Base-by-base conservation (phyloP, 2,329 filamentous ascomycete species). In the Alternaria ethzedia region DNA sequence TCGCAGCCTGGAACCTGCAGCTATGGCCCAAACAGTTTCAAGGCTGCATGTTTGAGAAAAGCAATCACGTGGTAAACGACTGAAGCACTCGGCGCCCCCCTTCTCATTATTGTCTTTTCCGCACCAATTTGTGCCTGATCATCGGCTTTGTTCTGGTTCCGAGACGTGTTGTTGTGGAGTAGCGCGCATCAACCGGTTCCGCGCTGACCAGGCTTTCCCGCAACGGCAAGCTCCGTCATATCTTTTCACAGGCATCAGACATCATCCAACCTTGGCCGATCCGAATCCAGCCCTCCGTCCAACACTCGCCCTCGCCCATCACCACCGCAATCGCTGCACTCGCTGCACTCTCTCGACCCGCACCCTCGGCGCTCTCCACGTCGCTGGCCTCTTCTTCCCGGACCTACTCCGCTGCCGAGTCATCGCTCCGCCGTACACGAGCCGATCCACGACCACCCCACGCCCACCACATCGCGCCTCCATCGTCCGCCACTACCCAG, bases 161-260 rank as follows among this genome's bases (percentile, higher is more conserved):
- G 28, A 54, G 30, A 43, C 45, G 55, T 57, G 54, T 57, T 63
- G 59, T 63, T 62, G 65, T 69, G 61, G 66, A 61, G 59, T 54
- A 60, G 61, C 54, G 66, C 61, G 64, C 57, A 68, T 59, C 54
- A 54, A 58, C 46, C 58, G 58, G 60, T 45, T 64, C 57, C 59
- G 63, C 66, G 32, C 32, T 36, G 68, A 63, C 65, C 57, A 68
- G 63, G 68, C 60, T 59, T 65, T 69, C 65, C 65, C 65, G 64
- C 57, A 58, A 41, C 63, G 73, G 73, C 59, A 73, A 68, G 55
- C 75, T 60, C 72, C 71, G 70, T 70, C 62, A 66, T 70, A 76
- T 59, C 52, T 78, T 79, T 79, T 78, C 74, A 75, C 71, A 78
- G 76, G 69, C 77, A 76, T 78, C 74, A 68, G 64, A 70, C 69